Evolutionary conservation across 2,329 filamentous ascomycete species (phyloP).

Genomic region (Rutstroemia sydowiana): DNA sequence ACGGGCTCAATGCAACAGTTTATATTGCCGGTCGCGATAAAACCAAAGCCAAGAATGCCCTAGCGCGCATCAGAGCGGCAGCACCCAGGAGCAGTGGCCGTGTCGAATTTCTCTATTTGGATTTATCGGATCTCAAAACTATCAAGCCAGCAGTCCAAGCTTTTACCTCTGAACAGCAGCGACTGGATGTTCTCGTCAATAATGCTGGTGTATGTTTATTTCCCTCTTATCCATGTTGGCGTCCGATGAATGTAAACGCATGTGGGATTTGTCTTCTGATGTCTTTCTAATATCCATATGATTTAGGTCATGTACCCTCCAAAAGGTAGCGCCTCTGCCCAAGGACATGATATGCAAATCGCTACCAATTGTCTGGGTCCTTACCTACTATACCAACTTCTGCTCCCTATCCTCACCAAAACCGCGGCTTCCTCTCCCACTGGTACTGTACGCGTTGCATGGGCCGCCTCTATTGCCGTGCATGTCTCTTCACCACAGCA

Average conservation of each 20-base stretch:
- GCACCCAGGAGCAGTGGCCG: background rate
- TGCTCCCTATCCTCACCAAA: slow-evolving; percentile 18
- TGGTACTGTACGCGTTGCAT: slow-evolving; percentile 17
- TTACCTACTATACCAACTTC: slow-evolving; percentile 30
- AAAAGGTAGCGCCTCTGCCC: too few relatives aligned
- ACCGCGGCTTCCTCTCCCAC: slow-evolving; percentile 7
- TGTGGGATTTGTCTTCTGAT: too few relatives aligned
- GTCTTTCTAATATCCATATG: too few relatives aligned
- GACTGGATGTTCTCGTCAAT: background rate
- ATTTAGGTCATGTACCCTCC: too few relatives aligned
- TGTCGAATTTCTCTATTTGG: background rate
- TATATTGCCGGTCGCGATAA: background rate
- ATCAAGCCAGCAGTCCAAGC: background rate
- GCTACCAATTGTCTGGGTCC: background rate
- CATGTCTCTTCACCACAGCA: slow-evolving; percentile 11
- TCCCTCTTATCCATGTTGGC: background rate
- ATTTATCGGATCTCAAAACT: background rate
- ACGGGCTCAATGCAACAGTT: background rate
- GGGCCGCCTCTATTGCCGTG: slow-evolving; percentile 15
- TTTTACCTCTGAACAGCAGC: background rate
- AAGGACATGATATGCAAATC: too few relatives aligned
- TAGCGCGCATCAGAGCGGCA: background rate
- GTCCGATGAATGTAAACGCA: too few relatives aligned
- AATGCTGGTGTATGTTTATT: background rate
- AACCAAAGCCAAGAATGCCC: background rate